These are phyloP conservation scores for Ceratocystis colombiana DNA, from an alignment of 2,329 filamentous ascomycete genomes.

Conservation along the genomic window DNA sequence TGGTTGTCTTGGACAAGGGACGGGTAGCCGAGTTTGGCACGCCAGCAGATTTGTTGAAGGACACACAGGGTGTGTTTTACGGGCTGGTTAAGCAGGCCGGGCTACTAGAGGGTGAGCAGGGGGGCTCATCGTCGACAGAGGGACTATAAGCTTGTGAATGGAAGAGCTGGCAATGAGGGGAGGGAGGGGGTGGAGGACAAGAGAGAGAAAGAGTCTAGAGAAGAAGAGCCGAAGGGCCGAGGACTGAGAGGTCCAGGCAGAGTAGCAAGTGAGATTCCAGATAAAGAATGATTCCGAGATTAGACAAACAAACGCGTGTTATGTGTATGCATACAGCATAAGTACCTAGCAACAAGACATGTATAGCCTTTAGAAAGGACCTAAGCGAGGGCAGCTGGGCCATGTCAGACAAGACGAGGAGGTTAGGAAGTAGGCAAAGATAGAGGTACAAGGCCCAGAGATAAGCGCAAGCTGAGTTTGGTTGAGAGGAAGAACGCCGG, in stretches of 20 bases:
- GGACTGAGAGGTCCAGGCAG: background rate
- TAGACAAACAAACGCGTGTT: background rate
- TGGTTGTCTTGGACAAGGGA: conserved; percentile 86
- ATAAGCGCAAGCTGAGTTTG: too few relatives aligned
- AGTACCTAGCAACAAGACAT: background rate
- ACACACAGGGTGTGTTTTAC: conserved; percentile 70
- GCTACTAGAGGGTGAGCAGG: conserved; percentile 41
- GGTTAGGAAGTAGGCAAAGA: too few relatives aligned
- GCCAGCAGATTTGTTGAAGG: conserved; percentile 64
- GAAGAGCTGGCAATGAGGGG: background rate
- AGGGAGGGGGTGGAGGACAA: conserved; percentile 1
- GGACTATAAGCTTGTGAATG: background rate
- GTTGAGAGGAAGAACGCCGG: too few relatives aligned
- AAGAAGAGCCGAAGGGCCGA: background rate
- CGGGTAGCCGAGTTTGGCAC: conserved; percentile 88
- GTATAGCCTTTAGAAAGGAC: too few relatives aligned
- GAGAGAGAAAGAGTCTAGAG: background rate
- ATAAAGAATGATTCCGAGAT: background rate
- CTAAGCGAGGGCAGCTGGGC: too few relatives aligned
- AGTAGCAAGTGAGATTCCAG: background rate
- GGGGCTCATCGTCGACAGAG: conserved; percentile 1
- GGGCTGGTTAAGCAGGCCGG: conserved; percentile 86
- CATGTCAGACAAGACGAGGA: too few relatives aligned
- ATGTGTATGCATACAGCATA: background rate
- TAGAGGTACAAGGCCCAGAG: too few relatives aligned